Conservation (phyloP, 331 rosid species). For the Rosa hybrid region DNA sequence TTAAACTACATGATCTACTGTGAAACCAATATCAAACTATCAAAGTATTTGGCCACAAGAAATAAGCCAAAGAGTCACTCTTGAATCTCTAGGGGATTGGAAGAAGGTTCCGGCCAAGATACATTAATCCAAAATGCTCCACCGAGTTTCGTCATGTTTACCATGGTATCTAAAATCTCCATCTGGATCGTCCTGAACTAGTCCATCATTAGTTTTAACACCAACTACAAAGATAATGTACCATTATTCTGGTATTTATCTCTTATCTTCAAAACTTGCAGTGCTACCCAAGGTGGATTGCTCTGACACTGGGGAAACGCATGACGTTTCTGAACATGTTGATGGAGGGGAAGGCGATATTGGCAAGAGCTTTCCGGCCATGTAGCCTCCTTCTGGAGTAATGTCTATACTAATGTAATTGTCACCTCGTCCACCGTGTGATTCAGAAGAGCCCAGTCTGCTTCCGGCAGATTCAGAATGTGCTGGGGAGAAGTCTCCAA, state of each 20-base stretch:
- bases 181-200: background rate
- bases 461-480: conserved; percentile 43
- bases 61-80: background rate
- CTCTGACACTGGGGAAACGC: conserved; percentile 17
- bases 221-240: background rate
- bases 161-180: background rate
- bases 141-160: no score
- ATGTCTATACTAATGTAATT: conserved; percentile 14
- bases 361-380: conserved; percentile 23
- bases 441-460: conserved; percentile 24
- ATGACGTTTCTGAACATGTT: conserved; percentile 28
- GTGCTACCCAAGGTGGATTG: conserved; percentile 10
- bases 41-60: background rate
- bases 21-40: background rate
- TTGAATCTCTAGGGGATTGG: background rate
- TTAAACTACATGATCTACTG: background rate
- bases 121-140: background rate
- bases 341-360: conserved; percentile 44
- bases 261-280: background rate
- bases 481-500: conserved; percentile 48
- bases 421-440: conserved; percentile 16
- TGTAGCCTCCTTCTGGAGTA: conserved; percentile 5
- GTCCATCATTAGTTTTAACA: background rate
- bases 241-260: background rate
- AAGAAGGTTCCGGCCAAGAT: background rate